A percentile compares a stretch with the other conserved stretches of the same genome.
phyloP scores from a whole-genome alignment of 805 yeast species.

The Pichia nakasei region DNA sequence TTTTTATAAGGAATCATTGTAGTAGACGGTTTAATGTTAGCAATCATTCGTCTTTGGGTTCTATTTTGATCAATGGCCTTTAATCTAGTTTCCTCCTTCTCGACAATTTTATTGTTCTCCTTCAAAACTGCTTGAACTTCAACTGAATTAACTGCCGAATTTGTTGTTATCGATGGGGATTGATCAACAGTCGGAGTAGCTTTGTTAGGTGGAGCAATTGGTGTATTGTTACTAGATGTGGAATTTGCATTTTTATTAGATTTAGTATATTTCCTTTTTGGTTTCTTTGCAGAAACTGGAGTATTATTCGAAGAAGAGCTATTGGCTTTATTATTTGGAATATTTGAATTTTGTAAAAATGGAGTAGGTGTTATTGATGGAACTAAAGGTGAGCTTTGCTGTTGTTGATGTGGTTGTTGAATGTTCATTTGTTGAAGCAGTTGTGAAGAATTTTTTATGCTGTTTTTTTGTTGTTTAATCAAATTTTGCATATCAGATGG shows the following conservation, averaged over 20 bases:
- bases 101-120: constrained; percentile 23
- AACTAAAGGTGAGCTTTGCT: not conserved
- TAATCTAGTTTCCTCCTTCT: constrained; percentile 22
- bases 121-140: constrained; percentile 21
- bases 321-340: not conserved
- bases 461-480: not conserved
- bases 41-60: constrained; percentile 36
- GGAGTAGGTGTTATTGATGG: constrained; percentile 11
- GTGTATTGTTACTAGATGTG: not conserved
- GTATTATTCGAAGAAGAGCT: not conserved
- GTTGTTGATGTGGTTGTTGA: constrained; percentile 1
- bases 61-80: constrained; percentile 32
- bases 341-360: not conserved
- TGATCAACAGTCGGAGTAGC: not conserved
- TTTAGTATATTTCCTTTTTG: constrained; percentile 2
- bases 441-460: not conserved
- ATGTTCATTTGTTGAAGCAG: not conserved
- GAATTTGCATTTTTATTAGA: not conserved
- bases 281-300: not conserved
- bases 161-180: constrained; percentile 2
- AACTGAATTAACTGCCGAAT: constrained; percentile 9
- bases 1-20: not conserved
- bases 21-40: not conserved
- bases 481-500: not conserved
- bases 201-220: constrained; percentile 5